A percentile compares a stretch with the other conserved stretches of the same genome.
Evolutionary conservation across 768 basidiomycete genomes (phyloP).

Genomic region (Boletus sensibilis): DNA sequence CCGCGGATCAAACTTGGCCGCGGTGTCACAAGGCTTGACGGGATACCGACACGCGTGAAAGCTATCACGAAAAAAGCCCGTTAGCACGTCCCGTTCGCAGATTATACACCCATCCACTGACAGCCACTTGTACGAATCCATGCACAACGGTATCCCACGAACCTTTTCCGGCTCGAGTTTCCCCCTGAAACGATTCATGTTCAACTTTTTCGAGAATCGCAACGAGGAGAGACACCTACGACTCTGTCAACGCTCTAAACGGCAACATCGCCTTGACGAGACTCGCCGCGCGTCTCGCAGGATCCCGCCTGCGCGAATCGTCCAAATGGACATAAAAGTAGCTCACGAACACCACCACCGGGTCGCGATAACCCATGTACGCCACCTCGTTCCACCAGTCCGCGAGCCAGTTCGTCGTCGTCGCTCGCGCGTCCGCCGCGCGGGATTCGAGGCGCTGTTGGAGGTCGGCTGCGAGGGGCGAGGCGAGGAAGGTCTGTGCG

Average conservation of each 20-base stretch:
- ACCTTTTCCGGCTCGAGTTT: conserved; percentile 84
- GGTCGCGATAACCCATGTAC: conserved; percentile 84
- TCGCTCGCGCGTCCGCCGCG: conserved; percentile 61
- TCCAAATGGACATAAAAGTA: conserved; percentile 92
- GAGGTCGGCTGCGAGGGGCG: conserved; percentile 65
- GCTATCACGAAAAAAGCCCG: conserved; percentile 33
- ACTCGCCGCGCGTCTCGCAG: conserved; percentile 74
- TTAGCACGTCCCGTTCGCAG: conserved; percentile 1
- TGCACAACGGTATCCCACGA: conserved; percentile 74
- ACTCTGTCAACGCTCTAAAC: conserved; percentile 82
- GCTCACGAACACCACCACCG: conserved; percentile 89
- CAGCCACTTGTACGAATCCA: conserved; percentile 95
- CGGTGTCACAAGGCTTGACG: conserved; percentile 76
- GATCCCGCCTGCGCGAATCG: conserved; percentile 52
- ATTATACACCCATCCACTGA: too few relatives aligned
- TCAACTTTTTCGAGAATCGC: too few relatives aligned
- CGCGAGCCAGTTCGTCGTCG: conserved; percentile 78
- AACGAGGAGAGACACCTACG: too few relatives aligned
- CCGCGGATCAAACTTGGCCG: conserved; percentile 71
- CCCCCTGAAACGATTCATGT: too few relatives aligned
- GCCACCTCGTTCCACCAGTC: conserved; percentile 99
- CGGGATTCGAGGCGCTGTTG: conserved; percentile 77
- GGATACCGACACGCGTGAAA: conserved; percentile 96
- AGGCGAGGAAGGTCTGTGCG: conserved; percentile 68
- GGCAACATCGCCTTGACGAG: conserved; percentile 82